Conservation (phyloP, 495 filamentous ascomycete species). For the Xylaria grammica region DNA sequence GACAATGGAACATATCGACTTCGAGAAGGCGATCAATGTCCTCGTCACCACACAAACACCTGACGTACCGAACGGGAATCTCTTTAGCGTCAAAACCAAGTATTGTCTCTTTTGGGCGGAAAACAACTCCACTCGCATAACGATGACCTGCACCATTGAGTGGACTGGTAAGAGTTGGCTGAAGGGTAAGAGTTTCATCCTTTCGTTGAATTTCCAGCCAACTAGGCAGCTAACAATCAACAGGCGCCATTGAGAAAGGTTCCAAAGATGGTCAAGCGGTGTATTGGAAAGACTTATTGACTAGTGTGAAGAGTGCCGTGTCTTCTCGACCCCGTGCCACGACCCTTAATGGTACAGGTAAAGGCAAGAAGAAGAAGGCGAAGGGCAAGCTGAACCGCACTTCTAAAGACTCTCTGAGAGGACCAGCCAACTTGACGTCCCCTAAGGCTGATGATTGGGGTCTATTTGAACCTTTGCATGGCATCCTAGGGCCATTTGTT, state of each 20-base stretch:
- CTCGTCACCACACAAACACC: constrained; percentile 85
- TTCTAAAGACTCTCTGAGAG: constrained; percentile 48
- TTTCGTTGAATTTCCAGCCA: neutral
- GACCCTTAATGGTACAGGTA: constrained; percentile 46
- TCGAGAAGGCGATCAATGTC: constrained; percentile 85
- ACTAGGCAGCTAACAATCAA: constrained; percentile 2
- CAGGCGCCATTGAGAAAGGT: constrained; percentile 92
- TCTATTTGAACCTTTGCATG: constrained; percentile 75
- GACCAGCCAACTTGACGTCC: constrained; percentile 51
- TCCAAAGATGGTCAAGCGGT: constrained; percentile 86
- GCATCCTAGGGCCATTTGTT: constrained; percentile 70
- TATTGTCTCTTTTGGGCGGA: constrained; percentile 94
- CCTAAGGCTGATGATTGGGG: constrained; percentile 69
- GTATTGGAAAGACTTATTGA: constrained; percentile 78
- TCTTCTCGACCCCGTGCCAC: constrained; percentile 63
- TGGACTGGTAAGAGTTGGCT: constrained; percentile 99
- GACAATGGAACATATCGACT: constrained; percentile 77
- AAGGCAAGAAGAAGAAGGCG: constrained; percentile 61
- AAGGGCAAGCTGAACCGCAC: constrained; percentile 57
- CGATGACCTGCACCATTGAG: constrained; percentile 87
- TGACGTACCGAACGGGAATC: constrained; percentile 92
- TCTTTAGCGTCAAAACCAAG: constrained; percentile 89
- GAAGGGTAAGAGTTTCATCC: constrained; percentile 67
- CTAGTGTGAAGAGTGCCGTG: constrained; percentile 73
- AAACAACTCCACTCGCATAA: constrained; percentile 78